Percentiles rank a stretch among this genome's conserved stretches.
Conservation (phyloP, 1,284 basidiomycete species). For the Cryptococcus amylolentus region DNA sequence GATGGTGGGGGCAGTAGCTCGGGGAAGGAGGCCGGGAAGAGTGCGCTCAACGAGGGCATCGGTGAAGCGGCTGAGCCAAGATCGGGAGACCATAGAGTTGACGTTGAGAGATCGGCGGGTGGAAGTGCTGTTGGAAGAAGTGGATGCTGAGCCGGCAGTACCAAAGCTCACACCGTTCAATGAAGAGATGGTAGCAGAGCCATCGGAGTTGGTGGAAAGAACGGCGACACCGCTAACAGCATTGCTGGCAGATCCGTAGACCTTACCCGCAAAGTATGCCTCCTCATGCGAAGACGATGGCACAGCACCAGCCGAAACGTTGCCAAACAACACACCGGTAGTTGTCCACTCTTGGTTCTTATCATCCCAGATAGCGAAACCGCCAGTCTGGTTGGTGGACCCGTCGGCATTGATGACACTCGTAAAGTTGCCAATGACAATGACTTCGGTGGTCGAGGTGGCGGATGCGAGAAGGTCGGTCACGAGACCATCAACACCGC, state of each 20-base stretch:
- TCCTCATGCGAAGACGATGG: slow-evolving; percentile 42
- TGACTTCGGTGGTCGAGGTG: slow-evolving; percentile 52
- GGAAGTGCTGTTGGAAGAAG: slow-evolving; percentile 20
- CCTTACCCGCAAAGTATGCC: slow-evolving; percentile 51
- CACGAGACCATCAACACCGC: slow-evolving; percentile 75
- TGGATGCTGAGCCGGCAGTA: slow-evolving; percentile 18
- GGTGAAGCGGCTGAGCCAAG: slow-evolving; percentile 36
- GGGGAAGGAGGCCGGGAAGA: slow-evolving; percentile 39
- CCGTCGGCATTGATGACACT: slow-evolving; percentile 52
- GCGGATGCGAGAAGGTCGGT: slow-evolving; percentile 58
- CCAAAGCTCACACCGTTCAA: slow-evolving; percentile 34
- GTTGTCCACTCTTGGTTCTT: slow-evolving; percentile 60
- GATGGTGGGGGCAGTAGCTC: slow-evolving; percentile 53
- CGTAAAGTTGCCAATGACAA: slow-evolving; percentile 74
- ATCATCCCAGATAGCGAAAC: slow-evolving; percentile 77
- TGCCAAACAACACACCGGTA: slow-evolving; percentile 70
- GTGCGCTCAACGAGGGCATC: slow-evolving; percentile 26
- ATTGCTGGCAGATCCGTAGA: slow-evolving; percentile 47
- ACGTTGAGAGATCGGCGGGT: slow-evolving; percentile 49
- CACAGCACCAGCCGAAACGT: slow-evolving; percentile 63
- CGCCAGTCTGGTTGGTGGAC: slow-evolving; percentile 55
- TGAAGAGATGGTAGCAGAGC: slow-evolving; percentile 27
- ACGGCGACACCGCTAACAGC: slow-evolving; percentile 50
- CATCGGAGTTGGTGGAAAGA: slow-evolving; percentile 42
- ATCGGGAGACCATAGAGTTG: slow-evolving; percentile 55